phyloP scores from a whole-genome alignment of 768 basidiomycete species.

The Pleurotus pulmonarius region DNA sequence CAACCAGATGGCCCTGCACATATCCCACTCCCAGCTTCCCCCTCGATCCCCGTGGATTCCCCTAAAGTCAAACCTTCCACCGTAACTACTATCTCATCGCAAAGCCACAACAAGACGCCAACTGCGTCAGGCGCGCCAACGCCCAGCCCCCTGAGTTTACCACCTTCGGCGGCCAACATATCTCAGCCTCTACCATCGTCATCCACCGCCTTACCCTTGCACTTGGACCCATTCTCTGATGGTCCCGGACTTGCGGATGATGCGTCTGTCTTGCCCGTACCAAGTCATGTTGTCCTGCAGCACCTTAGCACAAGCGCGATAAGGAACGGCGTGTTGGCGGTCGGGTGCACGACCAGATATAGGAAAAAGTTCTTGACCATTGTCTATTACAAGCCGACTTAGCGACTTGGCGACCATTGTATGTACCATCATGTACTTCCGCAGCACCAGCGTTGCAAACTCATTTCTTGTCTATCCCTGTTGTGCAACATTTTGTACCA shows the following conservation, averaged over 20 bases:
- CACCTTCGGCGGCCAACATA: not conserved
- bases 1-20: not conserved
- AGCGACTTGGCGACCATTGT: not conserved
- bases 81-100: not conserved
- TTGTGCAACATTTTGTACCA: no score
- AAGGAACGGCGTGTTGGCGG: conserved; percentile 87
- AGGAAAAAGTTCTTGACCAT: conserved; percentile 90
- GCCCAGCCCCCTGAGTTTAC: not conserved
- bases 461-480: not conserved
- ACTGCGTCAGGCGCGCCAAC: not conserved
- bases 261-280: conserved; percentile 86
- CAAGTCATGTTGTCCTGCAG: conserved; percentile 90
- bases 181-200: conserved; percentile 14
- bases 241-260: conserved; percentile 71
- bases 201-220: conserved; percentile 13
- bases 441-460: not conserved
- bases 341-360: conserved; percentile 90
- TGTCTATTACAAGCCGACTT: conserved; percentile 77
- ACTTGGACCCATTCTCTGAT: conserved; percentile 15
- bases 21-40: conserved; percentile 1
- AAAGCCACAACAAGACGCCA: not conserved
- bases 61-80: not conserved
- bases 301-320: conserved; percentile 96
- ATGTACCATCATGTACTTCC: not conserved
- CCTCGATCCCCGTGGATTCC: not conserved